Conservation (phyloP, 306 rosid species). For the Prunus persica region Prunus_persica_NCBIv2 NC_034010.1:19436001-19436500, state of each 20-base stretch:
- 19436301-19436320: neutral
- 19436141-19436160: too few relatives aligned
- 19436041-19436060: neutral
- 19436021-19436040: neutral
- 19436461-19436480: neutral
- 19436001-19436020: neutral
- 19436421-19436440: neutral
- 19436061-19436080: neutral
- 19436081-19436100: too few relatives aligned
- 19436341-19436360: neutral
- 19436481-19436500: neutral
- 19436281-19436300: neutral
- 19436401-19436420: conserved; percentile 5
- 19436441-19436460: neutral
- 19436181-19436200: neutral
- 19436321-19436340: neutral
- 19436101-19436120: too few relatives aligned
- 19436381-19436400: conserved; percentile 14
- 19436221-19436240: neutral
- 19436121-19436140: too few relatives aligned
- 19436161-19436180: too few relatives aligned
- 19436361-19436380: neutral
- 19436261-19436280: neutral
- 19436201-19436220: neutral
- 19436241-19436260: neutral